Evolutionary conservation across 1,139 yeast species (phyloP), one percentile per base, ranked within the genome.

Genomic region (Blastobotrys apis): DNA sequence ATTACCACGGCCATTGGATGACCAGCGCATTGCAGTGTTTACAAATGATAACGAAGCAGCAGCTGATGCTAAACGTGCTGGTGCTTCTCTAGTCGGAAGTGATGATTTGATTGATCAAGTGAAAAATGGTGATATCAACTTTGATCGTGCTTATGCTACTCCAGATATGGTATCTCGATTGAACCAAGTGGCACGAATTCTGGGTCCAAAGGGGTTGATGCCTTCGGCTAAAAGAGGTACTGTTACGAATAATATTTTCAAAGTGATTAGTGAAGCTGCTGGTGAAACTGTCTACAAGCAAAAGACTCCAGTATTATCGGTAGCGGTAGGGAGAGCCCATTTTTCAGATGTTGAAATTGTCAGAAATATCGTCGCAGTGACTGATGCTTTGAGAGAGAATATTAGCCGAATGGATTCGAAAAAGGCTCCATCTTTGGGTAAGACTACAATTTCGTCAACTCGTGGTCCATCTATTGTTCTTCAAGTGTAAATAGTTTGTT

Each of bases 121-220:
- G 49, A 67, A 72, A 44, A 65, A 70, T 6, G 92, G 87, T 20
- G 69, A 70, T 23, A 68, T 86, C 37, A 74, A 77, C 54, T 83
- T 82, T 58, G 88, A 88, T 58, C 83, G 81, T 58, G 81, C 88
- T 31, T 81, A 83, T 59, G 95, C 97, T 6, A 83, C 96, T 1
- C 84, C 95, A 1, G 96, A 87, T 41, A 77, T 87, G 51, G 75
- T 77, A 33, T 67, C 76, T 22, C 73, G 75, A 34, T 72, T 92
- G 55, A 75, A 74, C 51, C 72, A 75, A 43, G 69, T 87, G 29
- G 96, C 94, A 23, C 77, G 88, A 59, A 71, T 75, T 13, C 73
- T 94, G 53, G 97, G 98, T 48, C 95, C 96, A 34, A 80, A 75
- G 58, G 95, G 95, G 23, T 74, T 92, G 53, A 83, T 90, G 86